These are phyloP conservation scores for Nicotiana obtusifolia DNA, from an alignment of 257 asterid species.

Conservation along the genomic window DNA sequence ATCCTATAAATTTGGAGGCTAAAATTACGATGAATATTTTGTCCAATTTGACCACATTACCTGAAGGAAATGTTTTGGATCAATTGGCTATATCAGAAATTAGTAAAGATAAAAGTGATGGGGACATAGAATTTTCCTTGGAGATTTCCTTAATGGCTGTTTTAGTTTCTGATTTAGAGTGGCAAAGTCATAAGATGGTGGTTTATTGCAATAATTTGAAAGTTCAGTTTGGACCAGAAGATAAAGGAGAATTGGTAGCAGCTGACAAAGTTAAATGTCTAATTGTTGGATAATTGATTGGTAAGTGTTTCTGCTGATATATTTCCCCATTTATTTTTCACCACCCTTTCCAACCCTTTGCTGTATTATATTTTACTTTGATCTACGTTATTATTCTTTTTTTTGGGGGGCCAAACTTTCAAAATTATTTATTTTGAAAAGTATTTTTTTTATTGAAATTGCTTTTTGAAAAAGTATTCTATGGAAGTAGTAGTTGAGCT, in stretches of 20 bases:
- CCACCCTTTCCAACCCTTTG: background rate
- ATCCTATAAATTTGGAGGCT: constrained; percentile 14
- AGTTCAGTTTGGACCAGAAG: constrained; percentile 18
- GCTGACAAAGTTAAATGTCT: constrained; percentile 18
- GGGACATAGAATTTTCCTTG: constrained; percentile 26
- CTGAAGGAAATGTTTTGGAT: background rate
- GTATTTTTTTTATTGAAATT: no score
- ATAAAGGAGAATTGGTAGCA: constrained; percentile 23
- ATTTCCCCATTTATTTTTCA: background rate
- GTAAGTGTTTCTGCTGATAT: background rate
- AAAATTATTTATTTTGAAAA: no score
- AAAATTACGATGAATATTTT: background rate
- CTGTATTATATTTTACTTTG: no score
- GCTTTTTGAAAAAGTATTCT: no score
- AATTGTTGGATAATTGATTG: background rate
- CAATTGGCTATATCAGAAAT: constrained; percentile 10
- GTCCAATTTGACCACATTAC: constrained; percentile 10
- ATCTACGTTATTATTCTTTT: no score
- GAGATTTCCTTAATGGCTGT: constrained; percentile 26
- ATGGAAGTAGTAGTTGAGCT: no score
- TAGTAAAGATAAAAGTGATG: constrained; percentile 6
- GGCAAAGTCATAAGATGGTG: constrained; percentile 20
- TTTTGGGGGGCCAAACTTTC: no score
- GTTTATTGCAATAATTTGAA: constrained; percentile 38
- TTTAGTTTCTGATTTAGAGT: constrained; percentile 6